These are phyloP conservation scores for Chenopodium formosanum DNA, from an alignment of 148 eudicot genomes.

Conservation along the genomic window DNA sequence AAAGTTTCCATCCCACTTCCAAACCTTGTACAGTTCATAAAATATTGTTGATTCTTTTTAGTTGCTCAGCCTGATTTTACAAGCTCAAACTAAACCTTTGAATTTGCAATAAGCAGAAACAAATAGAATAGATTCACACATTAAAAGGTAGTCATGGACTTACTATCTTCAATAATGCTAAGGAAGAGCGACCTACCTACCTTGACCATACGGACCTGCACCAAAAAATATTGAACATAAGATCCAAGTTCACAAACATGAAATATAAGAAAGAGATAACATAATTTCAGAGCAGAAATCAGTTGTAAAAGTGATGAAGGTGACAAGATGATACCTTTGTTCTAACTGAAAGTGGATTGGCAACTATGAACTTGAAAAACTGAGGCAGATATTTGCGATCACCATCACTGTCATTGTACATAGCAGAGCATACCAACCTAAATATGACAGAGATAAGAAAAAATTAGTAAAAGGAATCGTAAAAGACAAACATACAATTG, in stretches of 20 bases:
- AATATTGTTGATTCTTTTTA: background rate
- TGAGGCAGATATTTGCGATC: slow-evolving; percentile 98
- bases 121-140: background rate
- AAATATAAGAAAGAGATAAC: background rate
- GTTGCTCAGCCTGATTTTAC: slow-evolving; percentile 2
- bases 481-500: slow-evolving; percentile 5
- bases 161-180: slow-evolving; percentile 30
- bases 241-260: slow-evolving; percentile 8
- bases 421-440: slow-evolving; percentile 94
- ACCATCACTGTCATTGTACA: slow-evolving; percentile 76
- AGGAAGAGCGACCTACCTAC: slow-evolving; percentile 52
- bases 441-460: slow-evolving; percentile 20
- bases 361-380: slow-evolving; percentile 93
- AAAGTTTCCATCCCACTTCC: background rate
- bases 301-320: background rate
- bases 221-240: slow-evolving; percentile 16
- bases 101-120: background rate
- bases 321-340: slow-evolving; percentile 66
- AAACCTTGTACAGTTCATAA: background rate
- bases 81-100: background rate
- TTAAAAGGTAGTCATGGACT: slow-evolving; percentile 24
- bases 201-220: slow-evolving; percentile 98
- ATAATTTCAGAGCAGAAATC: background rate
- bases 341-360: slow-evolving; percentile 97
- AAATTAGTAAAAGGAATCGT: background rate